These are phyloP conservation scores for Rhodotorula sp. DNA, from an alignment of 1,284 basidiomycete species.

Conservation along the genomic window DNA sequence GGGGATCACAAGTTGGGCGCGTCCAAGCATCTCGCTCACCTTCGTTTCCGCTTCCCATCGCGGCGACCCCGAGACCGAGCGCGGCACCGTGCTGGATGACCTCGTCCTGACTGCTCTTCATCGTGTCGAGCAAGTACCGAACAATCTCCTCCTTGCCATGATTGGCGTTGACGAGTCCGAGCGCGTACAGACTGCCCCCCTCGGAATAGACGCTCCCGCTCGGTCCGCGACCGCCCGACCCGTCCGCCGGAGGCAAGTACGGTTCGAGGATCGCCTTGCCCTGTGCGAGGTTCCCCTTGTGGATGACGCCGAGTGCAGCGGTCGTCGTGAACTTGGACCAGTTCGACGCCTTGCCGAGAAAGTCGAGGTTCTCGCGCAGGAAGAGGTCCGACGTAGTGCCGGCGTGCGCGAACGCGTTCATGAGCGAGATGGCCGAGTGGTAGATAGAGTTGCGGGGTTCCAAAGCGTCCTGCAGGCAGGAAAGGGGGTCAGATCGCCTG, in stretches of 20 bases:
- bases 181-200: conserved; percentile 85
- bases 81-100: conserved; percentile 94
- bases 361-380: conserved; percentile 89
- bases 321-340: conserved; percentile 98
- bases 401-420: conserved; percentile 93
- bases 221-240: conserved; percentile 49
- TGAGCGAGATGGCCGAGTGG: conserved; percentile 88
- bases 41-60: conserved; percentile 81
- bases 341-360: conserved; percentile 86
- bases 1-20: conserved; percentile 18
- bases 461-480: conserved; percentile 67
- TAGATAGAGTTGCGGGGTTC: conserved; percentile 93
- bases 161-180: conserved; percentile 87
- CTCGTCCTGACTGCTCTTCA: conserved; percentile 66
- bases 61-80: conserved; percentile 85
- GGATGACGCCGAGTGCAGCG: conserved; percentile 90
- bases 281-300: conserved; percentile 90
- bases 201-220: conserved; percentile 70
- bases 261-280: conserved; percentile 89
- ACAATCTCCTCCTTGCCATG: conserved; percentile 61
- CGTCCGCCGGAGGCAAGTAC: conserved; percentile 71
- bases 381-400: conserved; percentile 92
- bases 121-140: conserved; percentile 70
- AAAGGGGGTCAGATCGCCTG: not conserved
- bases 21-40: conserved; percentile 44